phyloP scores from a whole-genome alignment of 768 basidiomycete genomes.

The Hygrocybe coccinea region DNA sequence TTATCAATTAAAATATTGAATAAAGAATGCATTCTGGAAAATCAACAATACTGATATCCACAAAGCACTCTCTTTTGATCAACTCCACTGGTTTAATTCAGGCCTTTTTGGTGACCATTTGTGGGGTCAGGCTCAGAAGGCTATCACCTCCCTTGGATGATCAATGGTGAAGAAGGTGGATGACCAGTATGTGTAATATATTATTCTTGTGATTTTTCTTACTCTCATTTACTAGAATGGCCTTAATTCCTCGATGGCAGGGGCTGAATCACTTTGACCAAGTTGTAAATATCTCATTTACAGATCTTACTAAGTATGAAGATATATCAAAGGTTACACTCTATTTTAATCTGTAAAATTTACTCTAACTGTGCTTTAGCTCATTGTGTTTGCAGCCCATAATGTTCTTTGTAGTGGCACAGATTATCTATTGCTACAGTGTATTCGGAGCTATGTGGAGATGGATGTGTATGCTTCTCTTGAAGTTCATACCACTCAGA shows the following conservation, averaged over 20 bases:
- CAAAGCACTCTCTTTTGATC: conserved; percentile 34
- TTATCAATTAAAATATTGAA: background rate
- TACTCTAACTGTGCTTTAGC: conserved; percentile 8
- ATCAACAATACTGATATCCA: conserved; percentile 32
- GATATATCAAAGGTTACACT: conserved; percentile 32
- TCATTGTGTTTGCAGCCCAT: conserved; percentile 26
- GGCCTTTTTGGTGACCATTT: conserved; percentile 35
- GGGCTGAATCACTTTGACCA: conserved; percentile 30
- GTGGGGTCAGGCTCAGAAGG: conserved; percentile 20
- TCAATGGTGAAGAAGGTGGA: conserved; percentile 17
- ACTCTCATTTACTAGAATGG: conserved; percentile 19
- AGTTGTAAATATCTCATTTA: conserved; percentile 25
- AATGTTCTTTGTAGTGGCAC: conserved; percentile 16
- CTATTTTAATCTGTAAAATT: background rate
- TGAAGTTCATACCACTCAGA: conserved; percentile 29
- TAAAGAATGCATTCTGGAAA: conserved; percentile 40
- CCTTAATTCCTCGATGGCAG: conserved; percentile 29
- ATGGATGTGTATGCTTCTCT: conserved; percentile 28
- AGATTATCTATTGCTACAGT: conserved; percentile 25
- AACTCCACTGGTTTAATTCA: conserved; percentile 31
- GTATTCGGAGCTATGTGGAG: conserved; percentile 28
- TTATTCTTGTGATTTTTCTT: background rate
- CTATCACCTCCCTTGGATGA: conserved; percentile 15
- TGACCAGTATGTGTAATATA: conserved; percentile 20
- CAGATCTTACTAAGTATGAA: conserved; percentile 32